phyloP scores from a whole-genome alignment of 371 early-diverging fungal species.

The Batkoa obscura region DNA sequence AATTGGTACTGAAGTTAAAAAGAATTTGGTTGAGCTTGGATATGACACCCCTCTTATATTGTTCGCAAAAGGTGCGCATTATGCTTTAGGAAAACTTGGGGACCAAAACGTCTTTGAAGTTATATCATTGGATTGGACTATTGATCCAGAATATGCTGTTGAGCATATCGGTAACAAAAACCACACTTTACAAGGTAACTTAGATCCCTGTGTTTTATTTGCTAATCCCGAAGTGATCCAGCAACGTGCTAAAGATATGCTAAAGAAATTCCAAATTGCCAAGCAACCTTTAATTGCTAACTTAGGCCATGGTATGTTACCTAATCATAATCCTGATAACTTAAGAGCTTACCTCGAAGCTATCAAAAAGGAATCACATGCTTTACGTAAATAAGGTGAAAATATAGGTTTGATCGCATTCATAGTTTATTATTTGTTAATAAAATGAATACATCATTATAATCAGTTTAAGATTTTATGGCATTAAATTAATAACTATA shows the following conservation, averaged over 20 bases:
- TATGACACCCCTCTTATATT: conserved; percentile 66
- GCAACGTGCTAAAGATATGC: conserved; percentile 54
- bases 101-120: conserved; percentile 51
- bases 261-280: conserved; percentile 52
- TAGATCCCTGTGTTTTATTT: conserved; percentile 76
- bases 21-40: conserved; percentile 17
- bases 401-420: too few relatives aligned
- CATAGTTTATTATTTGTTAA: too few relatives aligned
- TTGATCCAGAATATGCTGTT: conserved; percentile 50
- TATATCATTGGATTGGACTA: conserved; percentile 81
- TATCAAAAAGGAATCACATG: not conserved
- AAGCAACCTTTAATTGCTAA: conserved; percentile 70
- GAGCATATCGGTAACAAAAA: conserved; percentile 17
- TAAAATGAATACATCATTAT: too few relatives aligned
- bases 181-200: conserved; percentile 85
- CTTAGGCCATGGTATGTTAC: conserved; percentile 71
- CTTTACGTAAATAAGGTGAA: too few relatives aligned
- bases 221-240: conserved; percentile 55
- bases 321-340: conserved; percentile 9
- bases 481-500: too few relatives aligned
- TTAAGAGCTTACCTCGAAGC: conserved; percentile 7
- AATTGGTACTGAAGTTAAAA: conserved; percentile 57
- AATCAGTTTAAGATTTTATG: too few relatives aligned
- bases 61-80: conserved; percentile 85
- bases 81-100: conserved; percentile 50